These are phyloP conservation scores for Ustilago loliicola DNA, from an alignment of 1,284 basidiomycete genomes.

Conservation along the genomic window DNA sequence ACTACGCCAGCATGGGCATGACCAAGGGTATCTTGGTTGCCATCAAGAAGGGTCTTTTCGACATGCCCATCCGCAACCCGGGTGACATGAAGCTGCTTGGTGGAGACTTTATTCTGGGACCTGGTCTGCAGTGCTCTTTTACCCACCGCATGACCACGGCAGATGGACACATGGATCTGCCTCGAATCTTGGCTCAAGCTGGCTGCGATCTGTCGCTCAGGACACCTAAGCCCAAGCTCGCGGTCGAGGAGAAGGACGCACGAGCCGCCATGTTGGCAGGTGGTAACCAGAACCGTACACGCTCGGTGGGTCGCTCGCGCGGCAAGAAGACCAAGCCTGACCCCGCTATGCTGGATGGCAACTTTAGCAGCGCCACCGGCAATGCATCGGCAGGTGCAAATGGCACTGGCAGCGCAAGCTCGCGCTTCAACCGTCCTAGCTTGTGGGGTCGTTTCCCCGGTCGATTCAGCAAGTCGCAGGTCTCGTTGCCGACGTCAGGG, in stretches of 20 bases:
- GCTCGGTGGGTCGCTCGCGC: slow-evolving; percentile 38
- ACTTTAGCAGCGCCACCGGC: slow-evolving; percentile 23
- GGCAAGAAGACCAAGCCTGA: slow-evolving; percentile 34
- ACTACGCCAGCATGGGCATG: slow-evolving; percentile 78
- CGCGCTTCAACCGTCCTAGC: slow-evolving; percentile 29
- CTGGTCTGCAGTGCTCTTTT: slow-evolving; percentile 71
- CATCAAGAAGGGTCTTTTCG: slow-evolving; percentile 72
- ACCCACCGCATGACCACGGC: slow-evolving; percentile 60
- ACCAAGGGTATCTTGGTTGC: slow-evolving; percentile 80
- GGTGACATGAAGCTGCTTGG: slow-evolving; percentile 84
- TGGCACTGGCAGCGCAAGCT: slow-evolving; percentile 15
- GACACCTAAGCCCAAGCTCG: slow-evolving; percentile 46
- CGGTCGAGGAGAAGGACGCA: slow-evolving; percentile 36
- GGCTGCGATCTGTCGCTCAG: slow-evolving; percentile 62
- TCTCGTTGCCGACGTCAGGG: slow-evolving; percentile 28
- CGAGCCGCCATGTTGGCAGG: slow-evolving; percentile 47
- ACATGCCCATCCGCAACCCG: slow-evolving; percentile 83
- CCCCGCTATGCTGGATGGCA: slow-evolving; percentile 16
- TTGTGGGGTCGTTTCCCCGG: slow-evolving; percentile 48
- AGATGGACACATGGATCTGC: slow-evolving; percentile 63
- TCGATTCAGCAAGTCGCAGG: slow-evolving; percentile 47
- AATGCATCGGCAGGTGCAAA: slow-evolving; percentile 7
- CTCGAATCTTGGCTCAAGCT: slow-evolving; percentile 60
- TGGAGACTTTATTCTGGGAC: slow-evolving; percentile 88
- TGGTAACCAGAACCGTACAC: slow-evolving; percentile 41